Conservation (phyloP, 371 early-diverging fungal genomes). For the Cokeromyces recurvatus region DNA sequence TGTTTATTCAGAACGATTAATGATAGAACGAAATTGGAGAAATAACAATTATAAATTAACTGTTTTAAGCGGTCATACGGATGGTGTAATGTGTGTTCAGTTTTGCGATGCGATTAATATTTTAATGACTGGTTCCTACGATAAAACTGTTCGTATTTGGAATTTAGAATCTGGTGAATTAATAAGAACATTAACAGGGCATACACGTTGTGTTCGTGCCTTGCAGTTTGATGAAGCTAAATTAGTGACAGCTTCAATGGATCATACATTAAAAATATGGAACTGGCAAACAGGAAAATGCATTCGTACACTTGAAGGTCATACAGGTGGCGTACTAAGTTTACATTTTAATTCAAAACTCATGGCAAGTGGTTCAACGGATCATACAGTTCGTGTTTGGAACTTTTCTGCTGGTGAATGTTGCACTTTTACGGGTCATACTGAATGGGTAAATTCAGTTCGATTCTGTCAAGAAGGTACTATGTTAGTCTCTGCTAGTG, state of each 20-base stretch:
- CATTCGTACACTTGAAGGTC: slow-evolving; percentile 79
- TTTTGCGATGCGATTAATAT: slow-evolving; percentile 69
- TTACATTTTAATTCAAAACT: slow-evolving; percentile 80
- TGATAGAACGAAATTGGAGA: slow-evolving; percentile 85
- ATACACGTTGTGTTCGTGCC: slow-evolving; percentile 82
- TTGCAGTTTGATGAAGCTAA: slow-evolving; percentile 85
- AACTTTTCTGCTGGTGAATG: slow-evolving; percentile 79
- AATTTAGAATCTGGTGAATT: slow-evolving; percentile 70
- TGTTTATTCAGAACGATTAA: slow-evolving; percentile 77
- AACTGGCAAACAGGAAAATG: slow-evolving; percentile 88
- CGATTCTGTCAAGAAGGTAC: slow-evolving; percentile 60
- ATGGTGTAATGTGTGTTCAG: slow-evolving; percentile 86
- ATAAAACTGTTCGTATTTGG: slow-evolving; percentile 81
- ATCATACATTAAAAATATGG: slow-evolving; percentile 96
- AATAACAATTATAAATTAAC: slow-evolving; percentile 58
- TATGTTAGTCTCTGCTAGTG: slow-evolving; percentile 73
- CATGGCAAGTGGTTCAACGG: slow-evolving; percentile 82
- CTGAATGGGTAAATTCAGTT: slow-evolving; percentile 87
- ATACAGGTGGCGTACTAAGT: slow-evolving; percentile 81
- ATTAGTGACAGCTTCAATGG: slow-evolving; percentile 85
- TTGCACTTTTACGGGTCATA: slow-evolving; percentile 78
- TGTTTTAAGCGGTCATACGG: slow-evolving; percentile 70
- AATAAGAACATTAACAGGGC: slow-evolving; percentile 73
- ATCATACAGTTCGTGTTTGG: slow-evolving; percentile 88
- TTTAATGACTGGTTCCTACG: slow-evolving; percentile 84